Conservation (phyloP, 495 filamentous ascomycete species). For the Penicillium silybi region DNA sequence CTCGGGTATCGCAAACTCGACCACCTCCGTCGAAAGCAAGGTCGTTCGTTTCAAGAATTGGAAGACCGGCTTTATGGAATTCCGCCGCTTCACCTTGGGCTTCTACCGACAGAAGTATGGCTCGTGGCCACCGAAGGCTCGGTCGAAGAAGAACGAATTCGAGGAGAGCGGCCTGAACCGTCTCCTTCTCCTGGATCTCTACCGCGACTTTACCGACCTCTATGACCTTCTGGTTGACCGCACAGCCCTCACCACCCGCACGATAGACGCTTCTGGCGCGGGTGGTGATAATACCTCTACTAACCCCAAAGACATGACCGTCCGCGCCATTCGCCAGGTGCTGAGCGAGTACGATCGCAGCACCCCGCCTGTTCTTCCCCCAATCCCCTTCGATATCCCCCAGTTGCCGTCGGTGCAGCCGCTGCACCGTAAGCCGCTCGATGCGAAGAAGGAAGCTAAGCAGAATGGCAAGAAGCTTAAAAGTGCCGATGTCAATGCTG, state of each 20-base stretch:
- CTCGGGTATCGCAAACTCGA: constrained; percentile 80
- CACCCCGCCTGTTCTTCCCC: constrained; percentile 82
- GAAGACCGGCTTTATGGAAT: constrained; percentile 66
- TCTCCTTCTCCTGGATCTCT: constrained; percentile 73
- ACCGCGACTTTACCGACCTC: constrained; percentile 77
- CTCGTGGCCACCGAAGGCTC: constrained; percentile 89
- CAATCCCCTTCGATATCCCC: constrained; percentile 88
- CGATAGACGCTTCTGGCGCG: constrained; percentile 37
- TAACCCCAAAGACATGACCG: constrained; percentile 41
- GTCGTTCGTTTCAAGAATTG: constrained; percentile 78
- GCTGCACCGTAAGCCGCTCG: constrained; percentile 55
- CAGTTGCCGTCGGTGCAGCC: constrained; percentile 65
- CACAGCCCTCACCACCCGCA: constrained; percentile 49
- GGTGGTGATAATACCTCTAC: constrained; percentile 21
- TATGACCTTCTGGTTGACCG: constrained; percentile 90
- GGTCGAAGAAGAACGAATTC: constrained; percentile 87
- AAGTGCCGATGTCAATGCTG: constrained; percentile 66
- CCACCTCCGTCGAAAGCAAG: constrained; percentile 66
- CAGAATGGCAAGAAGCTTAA: constrained; percentile 66
- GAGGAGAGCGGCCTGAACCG: constrained; percentile 83
- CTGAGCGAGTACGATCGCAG: constrained; percentile 83
- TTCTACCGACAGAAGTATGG: constrained; percentile 84
- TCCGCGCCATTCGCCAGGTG: constrained; percentile 63
- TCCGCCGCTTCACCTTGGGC: constrained; percentile 68
- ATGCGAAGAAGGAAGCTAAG: constrained; percentile 66